Evolutionary conservation across 2,329 filamentous ascomycete species (phyloP), one percentile per base, ranked within the genome.

Genomic region (Aspergillus aculeatus): DNA sequence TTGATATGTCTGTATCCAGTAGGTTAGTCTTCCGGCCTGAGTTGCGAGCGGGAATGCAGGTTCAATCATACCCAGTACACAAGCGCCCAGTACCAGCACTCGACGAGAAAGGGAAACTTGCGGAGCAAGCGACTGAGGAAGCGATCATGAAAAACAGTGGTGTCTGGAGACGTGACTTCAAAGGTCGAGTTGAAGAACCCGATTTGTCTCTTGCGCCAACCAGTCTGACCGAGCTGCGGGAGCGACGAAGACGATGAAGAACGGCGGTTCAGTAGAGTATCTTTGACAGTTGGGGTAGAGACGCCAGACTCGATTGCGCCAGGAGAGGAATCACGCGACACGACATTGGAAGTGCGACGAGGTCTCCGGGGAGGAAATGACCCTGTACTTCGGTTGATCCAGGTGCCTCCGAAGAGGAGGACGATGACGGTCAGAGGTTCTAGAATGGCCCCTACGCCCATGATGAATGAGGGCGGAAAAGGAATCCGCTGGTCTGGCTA

Each of bases 81-180:
- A 63, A 90, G 76, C 2, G 86, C 85, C 89, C 89, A 91, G 68
- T 91, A 91, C 88, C 88, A 91, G 47, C 84, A 87, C 74, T 92
- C 89, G 1, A 87, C 86, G 29, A 91, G 73, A 70, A 92, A 92
- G 0, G 89, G 89, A 64, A 90, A 85, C 69, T 84, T 87, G 59
- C 81, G 81, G 14, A 91, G 80, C 38, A 91, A 66, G 4, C 88
- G 81, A 70, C 86, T 89, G 54, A 89, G 77, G 12, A 88, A 74
- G 50, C 84, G 82, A 62, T 84, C 81, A 63, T 82, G 80, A 68
- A 87, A 89, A 6, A 84, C 77, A 44, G 77, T 77, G 1, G 86
- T 89, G 71, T 89, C 87, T 2, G 87, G 87, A 19, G 84, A 84
- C 5, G 77, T 77, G 21, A 89, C 77, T 32, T 80, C 76, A 50